phyloP scores from a whole-genome alignment of 441 rosid species.

The Gossypium davidsonii region DNA sequence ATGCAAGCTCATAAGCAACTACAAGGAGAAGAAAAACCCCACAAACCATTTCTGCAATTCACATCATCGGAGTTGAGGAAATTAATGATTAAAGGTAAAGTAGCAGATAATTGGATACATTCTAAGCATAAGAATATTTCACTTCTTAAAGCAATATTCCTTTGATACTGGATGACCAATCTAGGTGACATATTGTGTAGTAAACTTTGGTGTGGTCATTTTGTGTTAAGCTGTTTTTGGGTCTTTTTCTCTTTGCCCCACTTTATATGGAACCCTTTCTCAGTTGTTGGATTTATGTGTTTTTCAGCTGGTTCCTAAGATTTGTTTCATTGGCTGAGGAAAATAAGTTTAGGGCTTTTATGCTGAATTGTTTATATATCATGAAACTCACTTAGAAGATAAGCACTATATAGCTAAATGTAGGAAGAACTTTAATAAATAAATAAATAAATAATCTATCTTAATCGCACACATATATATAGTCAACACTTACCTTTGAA shows the following conservation, averaged over 20 bases:
- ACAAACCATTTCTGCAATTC: slow-evolving; percentile 4
- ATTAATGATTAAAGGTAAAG: not conserved
- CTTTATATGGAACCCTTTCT: not conserved
- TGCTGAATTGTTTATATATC: too few relatives aligned
- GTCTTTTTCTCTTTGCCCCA: not conserved
- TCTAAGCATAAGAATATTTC: not conserved
- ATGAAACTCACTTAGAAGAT: too few relatives aligned
- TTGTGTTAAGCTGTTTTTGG: not conserved
- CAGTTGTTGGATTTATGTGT: not conserved
- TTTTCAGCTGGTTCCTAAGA: not conserved
- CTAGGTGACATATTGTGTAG: not conserved
- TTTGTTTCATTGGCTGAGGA: not conserved
- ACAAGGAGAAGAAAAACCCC: not conserved
- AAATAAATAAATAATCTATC: not conserved
- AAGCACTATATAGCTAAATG: not conserved
- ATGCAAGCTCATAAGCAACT: not conserved
- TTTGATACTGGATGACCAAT: not conserved
- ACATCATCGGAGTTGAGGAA: not conserved
- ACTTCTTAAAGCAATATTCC: not conserved
- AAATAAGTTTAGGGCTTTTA: not conserved
- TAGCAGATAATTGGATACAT: not conserved
- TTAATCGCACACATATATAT: not conserved
- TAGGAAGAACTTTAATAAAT: not conserved
- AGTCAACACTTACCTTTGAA: not conserved
- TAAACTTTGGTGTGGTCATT: not conserved